These are phyloP conservation scores for Leucocoprinus leucothites DNA, from an alignment of 768 basidiomycete species.

Conservation along the genomic window DNA sequence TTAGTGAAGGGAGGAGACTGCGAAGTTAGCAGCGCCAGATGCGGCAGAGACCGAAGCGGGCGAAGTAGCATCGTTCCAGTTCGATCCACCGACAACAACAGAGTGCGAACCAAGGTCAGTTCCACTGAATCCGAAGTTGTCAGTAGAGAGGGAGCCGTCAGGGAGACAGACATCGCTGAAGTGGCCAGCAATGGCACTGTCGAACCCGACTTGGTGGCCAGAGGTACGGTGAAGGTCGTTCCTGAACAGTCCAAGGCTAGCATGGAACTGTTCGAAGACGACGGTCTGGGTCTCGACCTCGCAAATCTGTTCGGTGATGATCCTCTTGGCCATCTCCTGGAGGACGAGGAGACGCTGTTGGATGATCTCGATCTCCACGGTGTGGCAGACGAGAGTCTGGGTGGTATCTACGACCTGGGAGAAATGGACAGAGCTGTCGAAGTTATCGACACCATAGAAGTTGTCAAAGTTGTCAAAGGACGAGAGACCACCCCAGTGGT, in stretches of 20 bases:
- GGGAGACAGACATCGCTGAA: slow-evolving; percentile 24
- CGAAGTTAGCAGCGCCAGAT: slow-evolving; percentile 5
- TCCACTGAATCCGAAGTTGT: slow-evolving; percentile 13
- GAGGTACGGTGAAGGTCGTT: slow-evolving; percentile 28
- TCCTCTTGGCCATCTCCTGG: slow-evolving; percentile 34
- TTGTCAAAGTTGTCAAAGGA: slow-evolving; percentile 17
- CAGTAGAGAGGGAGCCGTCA: slow-evolving; percentile 26
- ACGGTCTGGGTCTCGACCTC: slow-evolving; percentile 35
- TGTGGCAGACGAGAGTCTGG: slow-evolving; percentile 27
- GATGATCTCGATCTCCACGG: slow-evolving; percentile 27
- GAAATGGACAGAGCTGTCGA: slow-evolving; percentile 26
- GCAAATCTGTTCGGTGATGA: slow-evolving; percentile 30
- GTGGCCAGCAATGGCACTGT: slow-evolving; percentile 26
- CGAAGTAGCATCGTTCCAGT: slow-evolving; percentile 33
- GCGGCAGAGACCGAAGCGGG: slow-evolving; percentile 14
- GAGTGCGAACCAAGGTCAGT: slow-evolving; percentile 29
- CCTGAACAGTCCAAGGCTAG: slow-evolving; percentile 25
- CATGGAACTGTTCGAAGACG: slow-evolving; percentile 32
- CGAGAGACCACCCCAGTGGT: slow-evolving; percentile 31
- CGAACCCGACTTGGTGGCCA: slow-evolving; percentile 29
- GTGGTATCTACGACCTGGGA: slow-evolving; percentile 32
- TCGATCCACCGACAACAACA: slow-evolving; percentile 34
- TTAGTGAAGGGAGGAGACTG: slow-evolving; percentile 4
- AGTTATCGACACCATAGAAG: slow-evolving; percentile 31
- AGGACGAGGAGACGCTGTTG: slow-evolving; percentile 41